Evolutionary conservation across 768 basidiomycete species (phyloP), one percentile per base, ranked within the genome.

Genomic region (Trametes punicea): DNA sequence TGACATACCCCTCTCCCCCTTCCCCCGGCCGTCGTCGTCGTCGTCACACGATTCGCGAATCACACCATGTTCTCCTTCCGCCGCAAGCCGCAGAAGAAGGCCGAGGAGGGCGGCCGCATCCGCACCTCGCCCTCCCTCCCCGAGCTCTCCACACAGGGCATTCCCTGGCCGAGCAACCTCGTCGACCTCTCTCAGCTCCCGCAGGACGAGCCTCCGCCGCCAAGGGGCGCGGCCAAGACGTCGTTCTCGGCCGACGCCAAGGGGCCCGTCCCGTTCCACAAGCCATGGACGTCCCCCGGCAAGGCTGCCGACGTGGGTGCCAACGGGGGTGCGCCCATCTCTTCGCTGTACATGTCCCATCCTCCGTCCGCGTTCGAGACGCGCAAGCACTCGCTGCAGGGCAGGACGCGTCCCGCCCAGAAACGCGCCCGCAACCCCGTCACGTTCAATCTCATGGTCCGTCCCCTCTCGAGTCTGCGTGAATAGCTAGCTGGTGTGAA

Each of bases 371-470:
- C 82, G 13, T 89, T 88, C 65, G 84, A 83, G 50, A 80, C 74
- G 50, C 76, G 77, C 72, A 80, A 78, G 67, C 45, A 72, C 68
- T 41, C 60, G 29, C 16, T 56, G 20, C 57, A 72, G 6, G 71
- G 68, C 40, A 71, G 74, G 25, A 60, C 75, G 38, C 80, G 82
- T 62, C 76, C 81, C 53, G 80, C 79, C 62, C 87, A 88, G 67
- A 80, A 85, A 64, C 80, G 87, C 63, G 74, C 76, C 60, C 80
- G 85, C 55, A 70, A 80, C 15, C 79, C 88, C 13, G 87, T 90
- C 6, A 88, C 88, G 2, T 92, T 93, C 74, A 93, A 93, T 67
- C 72, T 93, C 49, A 91, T 93, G 90, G 90, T 90, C 61, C 54
- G 77, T 64, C 20, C 64, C 33, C 10, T 15, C 46, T 16, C 34